These are phyloP conservation scores for Monosporascus sp. DNA, from an alignment of 2,329 filamentous ascomycete species.

Conservation along the genomic window DNA sequence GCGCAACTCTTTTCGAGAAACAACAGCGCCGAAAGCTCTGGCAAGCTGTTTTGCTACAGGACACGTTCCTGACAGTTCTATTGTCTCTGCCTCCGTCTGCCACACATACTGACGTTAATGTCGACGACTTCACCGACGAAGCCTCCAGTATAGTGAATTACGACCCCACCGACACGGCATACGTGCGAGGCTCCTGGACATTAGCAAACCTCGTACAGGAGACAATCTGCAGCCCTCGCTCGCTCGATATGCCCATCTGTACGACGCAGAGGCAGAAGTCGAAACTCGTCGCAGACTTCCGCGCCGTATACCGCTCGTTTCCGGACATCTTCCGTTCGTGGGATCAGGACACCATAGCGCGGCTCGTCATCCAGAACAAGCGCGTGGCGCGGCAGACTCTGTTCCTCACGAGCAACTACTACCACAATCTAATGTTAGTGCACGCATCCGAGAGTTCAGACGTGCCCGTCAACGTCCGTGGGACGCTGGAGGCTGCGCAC, in stretches of 20 bases:
- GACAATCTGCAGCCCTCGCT: slow-evolving; percentile 68
- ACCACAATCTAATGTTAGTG: slow-evolving; percentile 75
- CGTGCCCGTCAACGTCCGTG: slow-evolving; percentile 60
- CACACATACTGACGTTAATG: slow-evolving; percentile 72
- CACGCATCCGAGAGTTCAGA: slow-evolving; percentile 64
- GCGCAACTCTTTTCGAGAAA: slow-evolving; percentile 65
- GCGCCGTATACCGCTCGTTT: slow-evolving; percentile 66
- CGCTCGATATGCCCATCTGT: slow-evolving; percentile 67
- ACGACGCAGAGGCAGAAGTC: slow-evolving; percentile 63
- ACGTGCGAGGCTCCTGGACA: slow-evolving; percentile 72
- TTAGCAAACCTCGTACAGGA: slow-evolving; percentile 74
- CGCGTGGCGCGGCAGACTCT: slow-evolving; percentile 68
- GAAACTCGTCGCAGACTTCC: slow-evolving; percentile 64
- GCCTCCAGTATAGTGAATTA: slow-evolving; percentile 50
- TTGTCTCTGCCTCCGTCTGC: slow-evolving; percentile 72
- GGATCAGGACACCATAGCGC: slow-evolving; percentile 54
- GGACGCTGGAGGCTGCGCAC: slow-evolving; percentile 68
- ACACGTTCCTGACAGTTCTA: slow-evolving; percentile 75
- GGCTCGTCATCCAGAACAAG: slow-evolving; percentile 53
- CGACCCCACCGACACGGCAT: slow-evolving; percentile 61
- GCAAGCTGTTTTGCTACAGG: slow-evolving; percentile 76
- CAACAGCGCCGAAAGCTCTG: slow-evolving; percentile 74
- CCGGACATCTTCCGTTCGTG: slow-evolving; percentile 65
- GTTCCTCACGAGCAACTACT: slow-evolving; percentile 77
- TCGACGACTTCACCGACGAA: slow-evolving; percentile 67